phyloP scores from a whole-genome alignment of 1,139 yeast genomes.

The Sugiyamaella pinicola region DNA sequence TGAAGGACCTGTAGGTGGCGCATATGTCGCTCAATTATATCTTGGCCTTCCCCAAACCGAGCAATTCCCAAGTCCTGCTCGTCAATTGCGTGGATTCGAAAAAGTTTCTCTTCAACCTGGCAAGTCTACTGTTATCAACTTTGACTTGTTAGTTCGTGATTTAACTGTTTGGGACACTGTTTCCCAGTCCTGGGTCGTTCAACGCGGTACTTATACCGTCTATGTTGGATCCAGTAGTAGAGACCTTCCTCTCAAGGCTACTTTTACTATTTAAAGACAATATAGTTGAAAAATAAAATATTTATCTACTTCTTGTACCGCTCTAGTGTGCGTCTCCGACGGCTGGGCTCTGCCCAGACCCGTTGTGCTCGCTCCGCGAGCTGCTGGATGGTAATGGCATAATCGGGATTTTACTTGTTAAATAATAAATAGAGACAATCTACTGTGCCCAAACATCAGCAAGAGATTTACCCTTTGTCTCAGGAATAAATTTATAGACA shows the following conservation, averaged over 20 bases:
- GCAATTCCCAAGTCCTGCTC: constrained; percentile 50
- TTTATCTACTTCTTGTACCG: neutral
- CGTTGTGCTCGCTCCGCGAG: neutral
- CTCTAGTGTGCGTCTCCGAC: no score
- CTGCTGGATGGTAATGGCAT: no score
- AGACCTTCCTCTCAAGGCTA: constrained; percentile 51
- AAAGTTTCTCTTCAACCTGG: constrained; percentile 56
- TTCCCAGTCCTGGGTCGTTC: constrained; percentile 63
- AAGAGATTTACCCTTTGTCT: constrained; percentile 63
- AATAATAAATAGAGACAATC: neutral
- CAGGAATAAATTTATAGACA: constrained; percentile 56
- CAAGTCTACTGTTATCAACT: constrained; percentile 45
- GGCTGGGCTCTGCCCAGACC: constrained; percentile 8
- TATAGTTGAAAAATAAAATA: constrained; percentile 3
- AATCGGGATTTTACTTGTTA: no score
- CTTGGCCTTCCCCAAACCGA: constrained; percentile 54
- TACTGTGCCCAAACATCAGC: constrained; percentile 16
- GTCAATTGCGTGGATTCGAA: constrained; percentile 61
- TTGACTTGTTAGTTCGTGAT: constrained; percentile 57
- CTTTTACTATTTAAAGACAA: constrained; percentile 28
- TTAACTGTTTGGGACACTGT: constrained; percentile 61
- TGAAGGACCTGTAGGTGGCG: constrained; percentile 54
- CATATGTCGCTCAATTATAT: constrained; percentile 59
- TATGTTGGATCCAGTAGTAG: constrained; percentile 58
- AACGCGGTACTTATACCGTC: constrained; percentile 58